These are phyloP conservation scores for Aquilaria agallochum DNA, from an alignment of 441 rosid species.

Conservation along the genomic window DNA sequence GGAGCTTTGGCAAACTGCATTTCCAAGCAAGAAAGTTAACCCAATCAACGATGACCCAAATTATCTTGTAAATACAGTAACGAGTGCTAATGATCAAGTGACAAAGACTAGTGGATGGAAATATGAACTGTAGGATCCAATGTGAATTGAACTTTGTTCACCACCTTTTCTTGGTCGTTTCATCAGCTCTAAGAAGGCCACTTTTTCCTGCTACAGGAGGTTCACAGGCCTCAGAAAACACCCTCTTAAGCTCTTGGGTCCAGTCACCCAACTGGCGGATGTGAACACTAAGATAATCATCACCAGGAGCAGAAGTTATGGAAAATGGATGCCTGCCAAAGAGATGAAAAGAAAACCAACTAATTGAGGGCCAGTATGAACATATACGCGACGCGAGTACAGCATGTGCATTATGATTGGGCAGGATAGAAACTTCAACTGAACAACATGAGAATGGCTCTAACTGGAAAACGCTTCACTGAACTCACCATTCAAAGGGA, in stretches of 20 bases:
- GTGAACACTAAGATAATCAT: slow-evolving; percentile 87
- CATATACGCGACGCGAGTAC: too few species aligned
- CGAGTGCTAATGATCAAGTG: too few species aligned
- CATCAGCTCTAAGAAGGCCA: slow-evolving; percentile 89
- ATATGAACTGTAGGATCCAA: too few species aligned
- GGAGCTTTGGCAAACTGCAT: slow-evolving; percentile 81
- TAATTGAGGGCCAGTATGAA: too few species aligned
- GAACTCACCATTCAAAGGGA: slow-evolving; percentile 58
- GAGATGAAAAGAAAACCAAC: slow-evolving; percentile 2
- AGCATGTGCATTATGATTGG: too few species aligned
- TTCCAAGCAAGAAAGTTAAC: slow-evolving; percentile 5
- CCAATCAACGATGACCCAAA: neutral
- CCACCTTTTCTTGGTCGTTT: slow-evolving; percentile 75
- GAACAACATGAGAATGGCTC: neutral
- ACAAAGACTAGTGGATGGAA: neutral
- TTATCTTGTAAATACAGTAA: neutral
- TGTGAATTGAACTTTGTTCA: too few species aligned
- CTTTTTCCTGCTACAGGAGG: slow-evolving; percentile 77
- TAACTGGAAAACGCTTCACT: neutral
- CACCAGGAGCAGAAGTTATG: slow-evolving; percentile 89
- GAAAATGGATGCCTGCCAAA: slow-evolving; percentile 95
- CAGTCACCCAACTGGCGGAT: slow-evolving; percentile 93
- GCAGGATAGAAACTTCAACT: too few species aligned
- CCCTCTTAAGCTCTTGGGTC: slow-evolving; percentile 85
- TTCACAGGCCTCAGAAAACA: slow-evolving; percentile 73